These are phyloP conservation scores for Aspergillus sp. DNA, from an alignment of 2,329 filamentous ascomycete genomes.

Conservation along the genomic window DNA sequence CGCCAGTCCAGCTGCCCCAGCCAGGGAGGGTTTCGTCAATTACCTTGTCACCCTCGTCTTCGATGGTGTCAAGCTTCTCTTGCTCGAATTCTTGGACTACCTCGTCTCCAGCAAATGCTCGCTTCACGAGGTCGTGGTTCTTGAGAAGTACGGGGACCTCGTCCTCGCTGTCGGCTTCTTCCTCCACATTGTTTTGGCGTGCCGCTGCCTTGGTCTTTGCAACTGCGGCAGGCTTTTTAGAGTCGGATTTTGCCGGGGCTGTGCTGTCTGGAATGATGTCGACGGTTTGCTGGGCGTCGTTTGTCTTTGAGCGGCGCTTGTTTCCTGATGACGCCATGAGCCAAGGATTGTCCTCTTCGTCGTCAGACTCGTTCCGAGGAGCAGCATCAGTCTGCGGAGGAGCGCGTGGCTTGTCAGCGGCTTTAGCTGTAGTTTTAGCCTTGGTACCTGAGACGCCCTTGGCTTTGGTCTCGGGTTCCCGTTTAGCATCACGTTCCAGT, in stretches of 20 bases:
- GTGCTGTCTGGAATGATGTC: conserved; percentile 33
- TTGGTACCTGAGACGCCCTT: conserved; percentile 26
- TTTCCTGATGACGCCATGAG: conserved; percentile 35
- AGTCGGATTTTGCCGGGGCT: conserved; percentile 14
- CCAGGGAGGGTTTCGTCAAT: conserved; percentile 84
- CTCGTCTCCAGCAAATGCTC: conserved; percentile 85
- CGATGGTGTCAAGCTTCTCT: conserved; percentile 71
- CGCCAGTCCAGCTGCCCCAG: conserved; percentile 90
- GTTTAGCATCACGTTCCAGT: conserved; percentile 25
- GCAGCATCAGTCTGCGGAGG: conserved; percentile 16
- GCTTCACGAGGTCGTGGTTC: conserved; percentile 69
- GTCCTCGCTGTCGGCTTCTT: conserved; percentile 43
- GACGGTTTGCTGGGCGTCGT: conserved; percentile 31
- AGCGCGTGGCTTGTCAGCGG: conserved; percentile 20
- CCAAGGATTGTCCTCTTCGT: conserved; percentile 39
- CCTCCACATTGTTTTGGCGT: conserved; percentile 39
- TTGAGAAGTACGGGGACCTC: conserved; percentile 45
- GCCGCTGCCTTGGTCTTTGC: conserved; percentile 22
- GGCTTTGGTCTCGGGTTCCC: conserved; percentile 34
- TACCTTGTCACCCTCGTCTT: conserved; percentile 79
- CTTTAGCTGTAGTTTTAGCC: conserved; percentile 7
- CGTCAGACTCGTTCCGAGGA: conserved; percentile 20
- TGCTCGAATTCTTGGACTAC: conserved; percentile 75
- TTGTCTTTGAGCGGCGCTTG: conserved; percentile 29
- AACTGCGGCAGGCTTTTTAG: conserved; percentile 21